Conservation (phyloP, 2,329 filamentous ascomycete species). For the Fusarium oligoseptatum region DNA sequence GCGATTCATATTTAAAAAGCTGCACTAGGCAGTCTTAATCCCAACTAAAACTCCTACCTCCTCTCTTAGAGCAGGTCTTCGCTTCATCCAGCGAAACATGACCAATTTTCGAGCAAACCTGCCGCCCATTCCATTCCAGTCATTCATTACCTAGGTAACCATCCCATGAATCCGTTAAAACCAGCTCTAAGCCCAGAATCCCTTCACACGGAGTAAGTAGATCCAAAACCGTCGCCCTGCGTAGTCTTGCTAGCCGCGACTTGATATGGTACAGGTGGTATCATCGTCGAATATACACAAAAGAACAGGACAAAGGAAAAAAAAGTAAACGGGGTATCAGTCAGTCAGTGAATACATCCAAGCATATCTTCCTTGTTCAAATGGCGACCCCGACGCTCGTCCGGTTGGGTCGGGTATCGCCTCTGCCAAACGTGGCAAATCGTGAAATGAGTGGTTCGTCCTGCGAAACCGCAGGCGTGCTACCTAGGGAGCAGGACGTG, state of each 20-base stretch:
- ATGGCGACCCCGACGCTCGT: conserved; percentile 49
- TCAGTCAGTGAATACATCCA: conserved; percentile 23
- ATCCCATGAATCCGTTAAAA: neutral
- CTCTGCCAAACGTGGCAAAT: conserved; percentile 49
- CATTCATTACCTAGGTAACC: neutral
- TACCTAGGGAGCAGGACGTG: conserved; percentile 65
- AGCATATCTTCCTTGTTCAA: conserved; percentile 31
- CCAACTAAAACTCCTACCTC: neutral
- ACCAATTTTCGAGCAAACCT: conserved; percentile 35
- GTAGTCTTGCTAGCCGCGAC: conserved; percentile 37
- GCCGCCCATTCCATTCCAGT: conserved; percentile 17
- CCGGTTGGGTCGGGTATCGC: conserved; percentile 28
- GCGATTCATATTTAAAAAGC: neutral
- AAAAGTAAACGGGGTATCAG: conserved; percentile 32
- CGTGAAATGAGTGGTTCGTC: conserved; percentile 57
- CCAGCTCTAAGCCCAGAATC: conserved; percentile 6
- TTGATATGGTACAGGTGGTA: conserved; percentile 39
- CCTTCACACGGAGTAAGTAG: conserved; percentile 11
- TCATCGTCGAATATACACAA: conserved; percentile 41
- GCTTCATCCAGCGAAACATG: neutral
- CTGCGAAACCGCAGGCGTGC: conserved; percentile 56
- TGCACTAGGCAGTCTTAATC: neutral
- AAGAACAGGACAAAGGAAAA: conserved; percentile 29
- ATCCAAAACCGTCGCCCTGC: conserved; percentile 12
- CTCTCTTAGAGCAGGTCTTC: neutral